Percentiles rank a stretch among this genome's conserved stretches.
These are phyloP conservation scores for Talaromyces adpressus DNA, from an alignment of 495 filamentous ascomycete genomes.

Conservation along the genomic window DNA sequence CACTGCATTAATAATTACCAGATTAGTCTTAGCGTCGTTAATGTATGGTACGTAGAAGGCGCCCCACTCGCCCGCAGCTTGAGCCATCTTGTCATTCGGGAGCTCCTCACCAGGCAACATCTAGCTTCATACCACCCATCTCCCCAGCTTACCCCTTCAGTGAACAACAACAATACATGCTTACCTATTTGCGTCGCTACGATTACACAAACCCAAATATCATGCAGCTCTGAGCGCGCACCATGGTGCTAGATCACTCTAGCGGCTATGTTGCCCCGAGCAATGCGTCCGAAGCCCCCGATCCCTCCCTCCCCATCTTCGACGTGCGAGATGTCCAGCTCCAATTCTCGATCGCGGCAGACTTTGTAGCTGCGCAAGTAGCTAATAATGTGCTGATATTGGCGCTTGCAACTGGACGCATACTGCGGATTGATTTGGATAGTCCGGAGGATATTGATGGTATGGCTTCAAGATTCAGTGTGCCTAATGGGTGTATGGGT, in stretches of 20 bases:
- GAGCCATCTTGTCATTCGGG: not conserved
- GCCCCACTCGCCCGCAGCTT: not conserved
- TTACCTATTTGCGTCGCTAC: not conserved
- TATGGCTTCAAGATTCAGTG: conserved; percentile 26
- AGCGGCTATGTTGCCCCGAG: conserved; percentile 48
- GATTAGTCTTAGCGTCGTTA: too few relatives aligned
- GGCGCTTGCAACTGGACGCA: conserved; percentile 79
- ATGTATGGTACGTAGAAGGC: not conserved
- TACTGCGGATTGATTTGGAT: conserved; percentile 90
- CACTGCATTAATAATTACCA: too few relatives aligned
- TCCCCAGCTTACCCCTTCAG: not conserved
- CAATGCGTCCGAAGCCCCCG: conserved; percentile 51
- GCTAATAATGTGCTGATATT: conserved; percentile 95
- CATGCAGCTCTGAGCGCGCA: conserved; percentile 1
- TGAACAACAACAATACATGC: not conserved
- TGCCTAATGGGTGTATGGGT: not conserved
- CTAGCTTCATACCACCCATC: not conserved
- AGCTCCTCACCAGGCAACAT: not conserved
- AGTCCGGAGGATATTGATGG: conserved; percentile 92
- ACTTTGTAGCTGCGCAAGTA: conserved; percentile 94
- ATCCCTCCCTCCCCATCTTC: conserved; percentile 76
- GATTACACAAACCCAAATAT: not conserved
- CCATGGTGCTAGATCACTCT: conserved; percentile 47
- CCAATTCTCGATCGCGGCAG: conserved; percentile 81
- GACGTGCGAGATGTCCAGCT: conserved; percentile 85